Evolutionary conservation across 2,329 filamentous ascomycete species (phyloP), one percentile per base, ranked within the genome.

Genomic region (Thermothelomyces thermophilus): DNA sequence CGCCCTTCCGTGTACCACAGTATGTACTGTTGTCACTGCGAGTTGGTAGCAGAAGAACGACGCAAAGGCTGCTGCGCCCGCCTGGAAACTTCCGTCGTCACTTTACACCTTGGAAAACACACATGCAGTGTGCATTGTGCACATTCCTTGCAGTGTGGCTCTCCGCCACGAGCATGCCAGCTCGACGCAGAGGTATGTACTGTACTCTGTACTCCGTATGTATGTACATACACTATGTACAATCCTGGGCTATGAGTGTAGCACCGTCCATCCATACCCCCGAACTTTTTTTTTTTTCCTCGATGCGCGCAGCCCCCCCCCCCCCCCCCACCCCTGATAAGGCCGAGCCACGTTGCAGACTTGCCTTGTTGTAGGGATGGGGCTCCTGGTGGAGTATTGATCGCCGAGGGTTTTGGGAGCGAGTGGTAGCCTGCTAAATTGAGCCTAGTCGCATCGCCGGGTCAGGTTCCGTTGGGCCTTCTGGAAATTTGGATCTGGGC

Each of bases 401-500:
- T 46, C 43, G 33, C 41, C 42, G 46, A 50, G 3, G 31, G 49
- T 24, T n/a, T 16, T 36, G 30, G 22, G 39, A 43, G 22, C 36
- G 24, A 24, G 26, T 35, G 30, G 24, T 24, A 36, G 45, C 16
- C n/a, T 28, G 26, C 51, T 41, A 10, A 35, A 55, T 55, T 34
- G 41, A 48, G 55, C 34, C 35, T 57, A 55, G 57, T 33, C 41
- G 41, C 51, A 57, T 56, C 57, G 54, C 46, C 47, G 31, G 40
- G 47, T 41, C 44, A 49, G 24, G 50, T 56, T 56, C 47, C 50
- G 51, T 52, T 48, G 53, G 51, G 51, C 37, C 35, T 57, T 56
- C 55, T 56, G 51, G 57, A 59, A 59, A 58, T 58, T 58, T 56
- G 51, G 54, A 59, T 56, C 54, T 54, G 49, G 51, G 46, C 22